A percentile compares a stretch with the other conserved stretches of the same genome.
Conservation (phyloP, 208 protist species). For the Herpetomonas tarakana region DNA sequence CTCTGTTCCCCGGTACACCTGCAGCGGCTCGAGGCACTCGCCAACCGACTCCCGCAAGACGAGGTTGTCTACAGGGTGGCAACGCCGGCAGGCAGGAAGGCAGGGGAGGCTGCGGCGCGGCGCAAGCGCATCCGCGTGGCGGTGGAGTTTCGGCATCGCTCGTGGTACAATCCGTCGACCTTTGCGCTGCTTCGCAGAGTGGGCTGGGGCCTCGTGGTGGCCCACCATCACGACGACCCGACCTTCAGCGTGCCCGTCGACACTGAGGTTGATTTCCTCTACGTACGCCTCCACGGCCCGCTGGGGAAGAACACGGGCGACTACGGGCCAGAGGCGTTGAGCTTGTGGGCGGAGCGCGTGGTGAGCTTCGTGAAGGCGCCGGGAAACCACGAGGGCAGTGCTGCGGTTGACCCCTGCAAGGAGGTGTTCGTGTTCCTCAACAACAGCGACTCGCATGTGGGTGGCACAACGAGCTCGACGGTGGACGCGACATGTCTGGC, state of each 20-base stretch:
- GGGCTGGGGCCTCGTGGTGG: slow-evolving; percentile 62
- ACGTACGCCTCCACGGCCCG: slow-evolving; percentile 65
- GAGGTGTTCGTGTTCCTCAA: slow-evolving; percentile 82
- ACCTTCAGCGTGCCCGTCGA: slow-evolving; percentile 48
- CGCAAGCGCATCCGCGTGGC: slow-evolving; percentile 44
- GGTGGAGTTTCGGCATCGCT: slow-evolving; percentile 67
- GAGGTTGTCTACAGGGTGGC: slow-evolving; percentile 9
- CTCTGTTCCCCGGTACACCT: slow-evolving; percentile 28
- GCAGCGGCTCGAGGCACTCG: slow-evolving; percentile 33
- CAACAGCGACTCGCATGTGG: slow-evolving; percentile 76
- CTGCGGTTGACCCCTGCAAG: neutral
- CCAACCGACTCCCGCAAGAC: slow-evolving; percentile 30
- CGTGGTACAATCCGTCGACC: slow-evolving; percentile 53
- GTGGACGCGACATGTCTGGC: slow-evolving; percentile 74
- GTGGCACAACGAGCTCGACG: slow-evolving; percentile 60
- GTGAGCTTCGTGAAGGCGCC: slow-evolving; percentile 28
- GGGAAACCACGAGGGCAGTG: slow-evolving; percentile 1
- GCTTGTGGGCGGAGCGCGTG: slow-evolving; percentile 61
- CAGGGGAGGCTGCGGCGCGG: neutral
- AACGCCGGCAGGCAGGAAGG: neutral
- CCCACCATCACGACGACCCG: slow-evolving; percentile 53
- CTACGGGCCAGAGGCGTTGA: slow-evolving; percentile 55
- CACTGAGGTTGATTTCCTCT: slow-evolving; percentile 62
- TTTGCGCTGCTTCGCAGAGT: slow-evolving; percentile 44
- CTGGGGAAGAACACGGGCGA: slow-evolving; percentile 52